Percentiles rank a stretch among this genome's conserved stretches.
Conservation (phyloP, 345 rosid genomes). For the Draba incana region DNA sequence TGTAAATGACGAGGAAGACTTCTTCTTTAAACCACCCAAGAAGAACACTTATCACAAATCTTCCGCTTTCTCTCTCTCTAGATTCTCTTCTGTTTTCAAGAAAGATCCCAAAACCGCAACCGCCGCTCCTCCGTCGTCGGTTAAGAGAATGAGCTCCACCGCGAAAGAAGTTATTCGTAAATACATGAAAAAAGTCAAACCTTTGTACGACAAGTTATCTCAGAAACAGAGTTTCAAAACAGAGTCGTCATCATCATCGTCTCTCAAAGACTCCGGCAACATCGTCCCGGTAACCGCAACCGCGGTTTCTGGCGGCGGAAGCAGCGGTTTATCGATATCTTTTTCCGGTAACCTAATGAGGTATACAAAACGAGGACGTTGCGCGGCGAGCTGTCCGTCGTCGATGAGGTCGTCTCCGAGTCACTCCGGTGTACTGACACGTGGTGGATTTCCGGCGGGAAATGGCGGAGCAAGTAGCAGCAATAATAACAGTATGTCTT, state of each 20-base stretch:
- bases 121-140: constrained; percentile 57
- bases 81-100: constrained; percentile 88
- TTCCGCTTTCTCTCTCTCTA: constrained; percentile 65
- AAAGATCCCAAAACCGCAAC: constrained; percentile 61
- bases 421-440: constrained; percentile 77
- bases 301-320: constrained; percentile 8
- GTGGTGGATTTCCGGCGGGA: constrained; percentile 42
- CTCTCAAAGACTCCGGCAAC: constrained; percentile 30
- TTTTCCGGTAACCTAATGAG: constrained; percentile 83
- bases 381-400: constrained; percentile 81
- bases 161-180: constrained; percentile 84
- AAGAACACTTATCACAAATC: constrained; percentile 39
- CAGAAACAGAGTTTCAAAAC: constrained; percentile 52
- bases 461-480: constrained; percentile 7
- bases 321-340: constrained; percentile 52
- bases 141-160: constrained; percentile 71
- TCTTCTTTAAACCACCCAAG: constrained; percentile 39
- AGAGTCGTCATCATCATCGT: constrained; percentile 6
- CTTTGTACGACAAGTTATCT: constrained; percentile 83
- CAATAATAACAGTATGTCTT: constrained; percentile 34
- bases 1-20: constrained; percentile 72
- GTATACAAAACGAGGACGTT: constrained; percentile 67
- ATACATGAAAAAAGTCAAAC: constrained; percentile 91
- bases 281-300: neutral
- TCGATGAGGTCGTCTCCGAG: constrained; percentile 91